Evolutionary conservation across 2,329 filamentous ascomycete species (phyloP).

Genomic region (Colletotrichum phormii): DNA sequence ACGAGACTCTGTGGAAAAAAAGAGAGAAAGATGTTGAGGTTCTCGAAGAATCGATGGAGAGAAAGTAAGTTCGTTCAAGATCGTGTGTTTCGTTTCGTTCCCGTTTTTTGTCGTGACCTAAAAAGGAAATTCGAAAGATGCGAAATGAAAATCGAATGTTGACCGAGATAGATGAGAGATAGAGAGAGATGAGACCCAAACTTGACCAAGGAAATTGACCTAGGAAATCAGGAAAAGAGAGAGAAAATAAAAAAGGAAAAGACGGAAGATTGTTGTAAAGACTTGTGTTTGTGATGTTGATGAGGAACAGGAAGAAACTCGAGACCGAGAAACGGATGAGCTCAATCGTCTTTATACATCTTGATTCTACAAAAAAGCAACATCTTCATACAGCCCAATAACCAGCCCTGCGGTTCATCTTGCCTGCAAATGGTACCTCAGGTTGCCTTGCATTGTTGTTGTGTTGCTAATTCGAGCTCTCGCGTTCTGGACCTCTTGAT

Average conservation of each 20-base stretch:
- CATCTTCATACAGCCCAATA: background rate
- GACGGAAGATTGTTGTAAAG: conserved; percentile 38
- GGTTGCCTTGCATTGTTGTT: conserved; percentile 17
- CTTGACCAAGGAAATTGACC: conserved; percentile 38
- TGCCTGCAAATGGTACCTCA: background rate
- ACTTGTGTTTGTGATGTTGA: conserved; percentile 26
- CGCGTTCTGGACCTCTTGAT: conserved; percentile 15
- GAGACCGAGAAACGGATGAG: background rate
- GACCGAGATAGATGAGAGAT: conserved; percentile 32
- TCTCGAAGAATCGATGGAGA: background rate
- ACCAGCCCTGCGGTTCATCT: background rate
- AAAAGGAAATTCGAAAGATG: background rate
- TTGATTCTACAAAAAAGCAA: background rate
- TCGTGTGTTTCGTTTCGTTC: background rate
- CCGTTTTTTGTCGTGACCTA: conserved; percentile 3
- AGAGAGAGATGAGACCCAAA: conserved; percentile 39
- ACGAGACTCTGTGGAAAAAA: no score
- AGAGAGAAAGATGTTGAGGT: background rate
- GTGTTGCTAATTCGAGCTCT: conserved; percentile 33
- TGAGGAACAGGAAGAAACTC: background rate
- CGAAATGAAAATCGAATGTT: conserved; percentile 30
- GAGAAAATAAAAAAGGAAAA: conserved; percentile 40
- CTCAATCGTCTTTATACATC: conserved; percentile 28
- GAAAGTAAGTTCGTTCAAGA: background rate
- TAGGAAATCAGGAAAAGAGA: conserved; percentile 41